A percentile compares a stretch with the other conserved stretches of the same genome.
Evolutionary conservation across 2,329 filamentous ascomycete genomes (phyloP).

Genomic region (Cercospora brassicicola): DNA sequence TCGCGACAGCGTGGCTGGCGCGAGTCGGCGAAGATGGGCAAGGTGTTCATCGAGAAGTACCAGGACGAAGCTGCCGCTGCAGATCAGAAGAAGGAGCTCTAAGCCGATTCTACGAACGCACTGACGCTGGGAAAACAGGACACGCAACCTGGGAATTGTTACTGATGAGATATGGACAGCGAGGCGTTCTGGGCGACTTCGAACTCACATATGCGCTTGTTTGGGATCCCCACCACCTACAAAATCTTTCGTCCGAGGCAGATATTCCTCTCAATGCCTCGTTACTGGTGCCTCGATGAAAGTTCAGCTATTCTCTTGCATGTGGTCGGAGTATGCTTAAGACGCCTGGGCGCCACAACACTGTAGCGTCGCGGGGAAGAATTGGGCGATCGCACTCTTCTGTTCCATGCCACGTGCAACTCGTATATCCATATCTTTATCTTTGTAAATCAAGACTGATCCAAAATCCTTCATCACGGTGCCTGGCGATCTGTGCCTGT

Average conservation of each 20-base stretch:
- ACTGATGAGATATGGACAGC: not conserved
- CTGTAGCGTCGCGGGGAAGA: not conserved
- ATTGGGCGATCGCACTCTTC: slow-evolving; percentile 8
- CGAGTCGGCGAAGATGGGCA: slow-evolving; percentile 54
- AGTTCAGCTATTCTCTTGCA: not conserved
- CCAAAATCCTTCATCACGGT: not conserved
- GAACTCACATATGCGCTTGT: not conserved
- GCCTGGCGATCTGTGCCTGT: not conserved
- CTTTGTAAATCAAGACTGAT: not conserved
- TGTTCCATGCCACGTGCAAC: not conserved
- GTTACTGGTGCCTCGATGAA: not conserved
- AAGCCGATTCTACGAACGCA: not conserved
- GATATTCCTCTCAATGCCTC: not conserved
- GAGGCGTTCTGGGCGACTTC: not conserved
- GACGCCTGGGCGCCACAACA: slow-evolving; percentile 4
- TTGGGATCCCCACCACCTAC: not conserved
- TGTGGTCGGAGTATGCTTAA: slow-evolving; percentile 14
- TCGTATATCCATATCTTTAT: not conserved
- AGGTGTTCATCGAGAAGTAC: slow-evolving; percentile 51
- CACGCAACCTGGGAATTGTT: not conserved
- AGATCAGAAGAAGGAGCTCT: slow-evolving; percentile 40
- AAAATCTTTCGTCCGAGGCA: slow-evolving; percentile 1
- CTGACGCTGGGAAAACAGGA: not conserved
- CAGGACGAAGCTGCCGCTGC: slow-evolving; percentile 28
- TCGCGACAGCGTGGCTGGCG: slow-evolving; percentile 50